Evolutionary conservation across 192 early-diverging fungal genomes (phyloP), one percentile per base, ranked within the genome.

Genomic region (Lunasporangiospora selenospora): DNA sequence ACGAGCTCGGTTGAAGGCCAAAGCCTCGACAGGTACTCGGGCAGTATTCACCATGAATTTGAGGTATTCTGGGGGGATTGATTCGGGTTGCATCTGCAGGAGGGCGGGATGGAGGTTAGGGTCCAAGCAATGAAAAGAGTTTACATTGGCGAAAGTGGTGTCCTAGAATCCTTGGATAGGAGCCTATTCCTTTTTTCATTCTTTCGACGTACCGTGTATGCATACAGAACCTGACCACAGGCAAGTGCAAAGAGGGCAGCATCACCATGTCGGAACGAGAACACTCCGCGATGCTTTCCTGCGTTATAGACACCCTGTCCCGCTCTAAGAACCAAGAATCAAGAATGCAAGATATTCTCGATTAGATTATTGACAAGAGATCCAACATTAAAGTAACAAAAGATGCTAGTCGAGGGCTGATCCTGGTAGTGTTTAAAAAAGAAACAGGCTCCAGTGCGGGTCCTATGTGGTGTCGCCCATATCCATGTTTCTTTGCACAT

Each of bases 11-110:
- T 90, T 93, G 24, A 90, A 41, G 4, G 78, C 51, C 26, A 93
- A 69, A 3, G 76, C 52, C 19, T 80, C 77, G 40, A 66, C 62
- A 9, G 89, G 84, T 21, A 88, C 81, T 16, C 87, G 78, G 2
- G 85, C 88, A 8, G 83, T 84, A 33, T 85, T 80, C 31, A 87
- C 36, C 89, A 90, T 90, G 53, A 84, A 86, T 3, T 53, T 33
- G 21, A 80, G 78, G 41, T 84, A 84, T 21, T 86, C 85, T 39
- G 77, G 77, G 4, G 85, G 85, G 29, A 86, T 70, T 2, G 85
- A 78, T n/a, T 73, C 62, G 2, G 85, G 85, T 65, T 79, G 70
- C 81, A 86, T 84, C 85, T 86, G 51, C n/a, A n/a, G n/a, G n/a
- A n/a, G n/a, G n/a, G n/a, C 15, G 13, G 12, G 8, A 31, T 15